A percentile compares a stretch with the other conserved stretches of the same genome.
These are phyloP conservation scores for Phyllostachys edulis DNA, from an alignment of 176 grass and related monocot genomes.

Conservation along the genomic window DNA sequence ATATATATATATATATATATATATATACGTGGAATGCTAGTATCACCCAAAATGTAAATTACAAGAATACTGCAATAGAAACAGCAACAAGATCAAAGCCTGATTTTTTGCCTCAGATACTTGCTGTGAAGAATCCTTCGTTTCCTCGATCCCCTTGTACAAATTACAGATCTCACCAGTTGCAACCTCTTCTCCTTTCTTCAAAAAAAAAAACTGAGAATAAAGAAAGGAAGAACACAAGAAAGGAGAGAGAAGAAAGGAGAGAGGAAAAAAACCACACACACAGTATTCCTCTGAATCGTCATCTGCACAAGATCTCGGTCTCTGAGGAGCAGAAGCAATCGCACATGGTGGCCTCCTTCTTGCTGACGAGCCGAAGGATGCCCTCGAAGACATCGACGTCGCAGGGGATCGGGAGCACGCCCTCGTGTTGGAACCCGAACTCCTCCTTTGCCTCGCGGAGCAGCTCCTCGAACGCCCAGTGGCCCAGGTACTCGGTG, in stretches of 20 bases:
- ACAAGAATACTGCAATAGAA: too few species aligned
- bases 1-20: too few species aligned
- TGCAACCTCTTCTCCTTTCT: slow-evolving; percentile 51
- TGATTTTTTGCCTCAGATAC: too few species aligned
- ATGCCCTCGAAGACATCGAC: slow-evolving; percentile 62
- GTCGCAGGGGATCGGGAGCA: slow-evolving; percentile 76
- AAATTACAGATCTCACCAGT: slow-evolving; percentile 36
- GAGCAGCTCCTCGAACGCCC: slow-evolving; percentile 71
- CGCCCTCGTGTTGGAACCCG: slow-evolving; percentile 80
- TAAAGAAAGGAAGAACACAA: slow-evolving; percentile 48
- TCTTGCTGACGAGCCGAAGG: slow-evolving; percentile 52
- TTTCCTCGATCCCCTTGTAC: slow-evolving; percentile 32
- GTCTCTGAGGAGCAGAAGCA: slow-evolving; percentile 57
- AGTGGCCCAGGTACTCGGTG: slow-evolving; percentile 72
- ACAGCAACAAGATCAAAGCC: slow-evolving; percentile 10
- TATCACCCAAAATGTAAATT: too few species aligned
- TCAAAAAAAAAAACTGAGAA: slow-evolving; percentile 44
- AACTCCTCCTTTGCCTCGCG: slow-evolving; percentile 90
- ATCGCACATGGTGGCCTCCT: slow-evolving; percentile 50
- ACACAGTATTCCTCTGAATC: neutral
- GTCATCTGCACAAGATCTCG: slow-evolving; percentile 70
- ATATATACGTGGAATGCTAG: too few species aligned
- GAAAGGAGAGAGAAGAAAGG: slow-evolving; percentile 30
- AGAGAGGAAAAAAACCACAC: slow-evolving; percentile 6
- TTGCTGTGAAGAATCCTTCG: slow-evolving; percentile 16